Percentiles rank a stretch among this genome's conserved stretches.
These are phyloP conservation scores for Metarhizium rileyi DNA, from an alignment of 2,329 filamentous ascomycete genomes.

Conservation along the genomic window DNA sequence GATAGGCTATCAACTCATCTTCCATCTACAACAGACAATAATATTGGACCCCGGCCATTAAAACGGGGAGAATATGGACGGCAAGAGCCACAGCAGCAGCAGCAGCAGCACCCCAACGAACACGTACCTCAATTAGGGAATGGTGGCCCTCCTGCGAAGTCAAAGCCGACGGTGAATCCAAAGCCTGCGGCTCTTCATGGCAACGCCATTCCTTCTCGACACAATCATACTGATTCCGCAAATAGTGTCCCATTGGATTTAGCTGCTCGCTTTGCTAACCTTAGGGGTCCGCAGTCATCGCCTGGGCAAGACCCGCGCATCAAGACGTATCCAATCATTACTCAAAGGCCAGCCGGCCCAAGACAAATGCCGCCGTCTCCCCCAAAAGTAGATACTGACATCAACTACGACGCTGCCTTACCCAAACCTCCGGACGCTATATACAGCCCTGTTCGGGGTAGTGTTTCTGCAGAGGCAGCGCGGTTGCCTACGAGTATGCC, in stretches of 20 bases:
- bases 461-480: conserved; percentile 53
- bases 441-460: conserved; percentile 69
- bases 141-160: conserved; percentile 17
- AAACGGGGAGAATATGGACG: neutral
- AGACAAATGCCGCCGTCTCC: conserved; percentile 39
- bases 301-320: conserved; percentile 43
- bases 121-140: conserved; percentile 9
- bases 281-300: conserved; percentile 34
- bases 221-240: conserved; percentile 16
- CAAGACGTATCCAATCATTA: conserved; percentile 36
- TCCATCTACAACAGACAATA: neutral
- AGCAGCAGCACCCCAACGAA: conserved; percentile 3
- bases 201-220: conserved; percentile 34
- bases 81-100: neutral
- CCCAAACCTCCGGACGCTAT: conserved; percentile 66
- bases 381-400: conserved; percentile 33
- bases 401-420: conserved; percentile 45
- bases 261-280: conserved; percentile 45
- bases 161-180: conserved; percentile 46
- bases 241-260: conserved; percentile 37
- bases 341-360: conserved; percentile 33
- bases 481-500: conserved; percentile 56
- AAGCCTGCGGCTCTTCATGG: conserved; percentile 61
- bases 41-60: neutral
- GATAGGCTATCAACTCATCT: neutral